Evolutionary conservation across 257 asterid species (phyloP).

Genomic region (Fraxinus anomala): DNA sequence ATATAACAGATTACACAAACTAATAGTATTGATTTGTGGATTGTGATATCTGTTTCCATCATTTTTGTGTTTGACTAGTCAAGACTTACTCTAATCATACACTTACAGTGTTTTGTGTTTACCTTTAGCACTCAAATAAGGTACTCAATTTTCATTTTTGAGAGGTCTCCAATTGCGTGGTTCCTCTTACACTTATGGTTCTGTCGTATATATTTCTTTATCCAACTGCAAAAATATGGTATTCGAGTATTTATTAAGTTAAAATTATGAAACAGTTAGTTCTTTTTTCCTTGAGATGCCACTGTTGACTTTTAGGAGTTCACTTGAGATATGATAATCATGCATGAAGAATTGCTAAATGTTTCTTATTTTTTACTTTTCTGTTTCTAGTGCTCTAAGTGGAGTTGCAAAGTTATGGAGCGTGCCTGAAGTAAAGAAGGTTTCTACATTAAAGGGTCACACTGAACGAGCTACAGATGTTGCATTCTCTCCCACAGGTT

Average conservation of each 20-base stretch:
- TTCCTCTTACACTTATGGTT: neutral
- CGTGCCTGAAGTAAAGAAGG: slow-evolving; percentile 69
- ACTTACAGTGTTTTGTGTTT: neutral
- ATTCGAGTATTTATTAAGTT: neutral
- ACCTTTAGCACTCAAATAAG: neutral
- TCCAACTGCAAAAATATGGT: neutral
- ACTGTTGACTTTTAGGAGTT: slow-evolving; percentile 1
- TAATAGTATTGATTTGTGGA: neutral
- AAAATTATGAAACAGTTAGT: neutral
- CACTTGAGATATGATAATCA: neutral
- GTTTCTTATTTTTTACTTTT: slow-evolving; percentile 21
- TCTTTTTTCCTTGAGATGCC: slow-evolving; percentile 10
- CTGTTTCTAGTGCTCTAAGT: slow-evolving; percentile 61
- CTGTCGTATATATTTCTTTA: neutral
- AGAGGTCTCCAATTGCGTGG: neutral
- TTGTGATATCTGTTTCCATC: neutral
- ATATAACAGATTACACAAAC: neutral
- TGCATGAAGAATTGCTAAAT: neutral
- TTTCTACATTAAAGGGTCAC: slow-evolving; percentile 80
- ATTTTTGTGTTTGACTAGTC: neutral
- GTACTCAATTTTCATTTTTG: neutral
- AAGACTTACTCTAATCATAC: neutral
- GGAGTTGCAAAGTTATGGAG: slow-evolving; percentile 86
- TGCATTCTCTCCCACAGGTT: slow-evolving; percentile 70
- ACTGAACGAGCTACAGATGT: slow-evolving; percentile 91